Conservation (phyloP, 2,329 filamentous ascomycete genomes). For the Corinectria fuckeliana region DNA sequence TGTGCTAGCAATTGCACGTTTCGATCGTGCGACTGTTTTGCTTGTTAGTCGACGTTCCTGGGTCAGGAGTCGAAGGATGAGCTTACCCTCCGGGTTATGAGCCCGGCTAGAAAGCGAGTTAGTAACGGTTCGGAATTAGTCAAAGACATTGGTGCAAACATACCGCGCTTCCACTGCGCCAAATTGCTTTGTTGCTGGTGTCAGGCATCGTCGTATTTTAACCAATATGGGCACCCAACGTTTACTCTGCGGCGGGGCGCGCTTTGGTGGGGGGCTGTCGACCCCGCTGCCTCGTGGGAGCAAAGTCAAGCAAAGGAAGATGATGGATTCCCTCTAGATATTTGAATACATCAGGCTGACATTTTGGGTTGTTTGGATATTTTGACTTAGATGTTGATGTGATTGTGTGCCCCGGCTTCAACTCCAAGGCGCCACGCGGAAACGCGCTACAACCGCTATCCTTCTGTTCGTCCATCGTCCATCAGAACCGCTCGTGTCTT, state of each 20-base stretch:
- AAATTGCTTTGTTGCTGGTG: conserved; percentile 2
- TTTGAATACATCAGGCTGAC: too few species aligned
- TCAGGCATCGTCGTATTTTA: neutral
- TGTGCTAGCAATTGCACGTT: conserved; percentile 39
- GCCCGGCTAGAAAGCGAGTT: conserved; percentile 7
- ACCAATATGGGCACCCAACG: neutral
- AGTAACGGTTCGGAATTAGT: neutral
- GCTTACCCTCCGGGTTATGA: conserved; percentile 32
- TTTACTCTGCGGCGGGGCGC: neutral
- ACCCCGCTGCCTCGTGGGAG: neutral
- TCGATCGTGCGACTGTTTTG: conserved; percentile 23
- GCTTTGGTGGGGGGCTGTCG: neutral
- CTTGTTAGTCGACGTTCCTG: neutral
- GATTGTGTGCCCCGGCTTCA: too few species aligned
- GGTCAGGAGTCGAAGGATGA: neutral
- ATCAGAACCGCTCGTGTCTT: conserved; percentile 3
- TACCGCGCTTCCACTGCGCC: conserved; percentile 17
- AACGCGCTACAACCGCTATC: too few species aligned
- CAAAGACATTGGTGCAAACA: neutral
- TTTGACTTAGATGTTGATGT: too few species aligned
- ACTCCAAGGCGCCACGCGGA: too few species aligned
- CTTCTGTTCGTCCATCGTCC: neutral
- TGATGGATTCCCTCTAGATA: too few species aligned
- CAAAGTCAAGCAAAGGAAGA: too few species aligned
- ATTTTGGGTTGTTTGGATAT: too few species aligned